phyloP scores from a whole-genome alignment of 1,284 basidiomycete species.

The Cutaneotrichosporon cyanovorans region DNA sequence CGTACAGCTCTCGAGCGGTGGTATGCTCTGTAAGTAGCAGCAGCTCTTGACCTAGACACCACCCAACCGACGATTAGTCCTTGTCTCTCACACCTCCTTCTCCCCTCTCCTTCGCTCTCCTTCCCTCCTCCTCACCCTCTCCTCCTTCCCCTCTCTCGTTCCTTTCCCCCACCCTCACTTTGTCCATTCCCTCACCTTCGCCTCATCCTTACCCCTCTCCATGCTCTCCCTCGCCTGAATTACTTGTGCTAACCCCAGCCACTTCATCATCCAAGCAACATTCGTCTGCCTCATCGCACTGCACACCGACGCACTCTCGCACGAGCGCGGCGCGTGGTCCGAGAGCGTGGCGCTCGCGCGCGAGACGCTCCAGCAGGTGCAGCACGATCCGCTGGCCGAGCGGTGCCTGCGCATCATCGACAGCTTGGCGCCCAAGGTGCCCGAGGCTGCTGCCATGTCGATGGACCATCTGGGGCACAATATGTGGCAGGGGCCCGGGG shows the following conservation, averaged over 20 bases:
- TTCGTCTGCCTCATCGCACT: conserved; percentile 24
- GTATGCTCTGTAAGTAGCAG: conserved; percentile 20
- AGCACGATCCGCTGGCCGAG: conserved; percentile 17
- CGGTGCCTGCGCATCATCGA: conserved; percentile 17
- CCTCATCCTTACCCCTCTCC: neutral
- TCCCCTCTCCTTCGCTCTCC: no score
- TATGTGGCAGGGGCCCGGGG: conserved; percentile 5
- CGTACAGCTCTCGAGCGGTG: conserved; percentile 18
- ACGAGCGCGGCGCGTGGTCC: conserved; percentile 5
- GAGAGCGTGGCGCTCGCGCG: conserved; percentile 13
- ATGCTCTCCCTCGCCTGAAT: no score
- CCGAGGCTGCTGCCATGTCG: conserved; percentile 8
- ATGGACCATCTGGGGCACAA: neutral
- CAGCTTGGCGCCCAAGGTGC: conserved; percentile 9
- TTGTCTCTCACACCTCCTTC: no score
- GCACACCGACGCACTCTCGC: conserved; percentile 15
- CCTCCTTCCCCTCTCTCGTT: no score
- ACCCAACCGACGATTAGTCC: no score
- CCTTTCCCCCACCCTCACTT: no score
- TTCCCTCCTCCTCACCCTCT: no score
- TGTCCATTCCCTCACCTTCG: no score
- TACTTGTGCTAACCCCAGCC: conserved; percentile 10
- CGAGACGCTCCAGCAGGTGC: conserved; percentile 8
- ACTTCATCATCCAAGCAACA: conserved; percentile 24
- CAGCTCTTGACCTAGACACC: no score